A percentile compares a stretch with the other conserved stretches of the same genome.
phyloP scores from a whole-genome alignment of 2,329 filamentous ascomycete genomes.

The Celoporthe dispersa region DNA sequence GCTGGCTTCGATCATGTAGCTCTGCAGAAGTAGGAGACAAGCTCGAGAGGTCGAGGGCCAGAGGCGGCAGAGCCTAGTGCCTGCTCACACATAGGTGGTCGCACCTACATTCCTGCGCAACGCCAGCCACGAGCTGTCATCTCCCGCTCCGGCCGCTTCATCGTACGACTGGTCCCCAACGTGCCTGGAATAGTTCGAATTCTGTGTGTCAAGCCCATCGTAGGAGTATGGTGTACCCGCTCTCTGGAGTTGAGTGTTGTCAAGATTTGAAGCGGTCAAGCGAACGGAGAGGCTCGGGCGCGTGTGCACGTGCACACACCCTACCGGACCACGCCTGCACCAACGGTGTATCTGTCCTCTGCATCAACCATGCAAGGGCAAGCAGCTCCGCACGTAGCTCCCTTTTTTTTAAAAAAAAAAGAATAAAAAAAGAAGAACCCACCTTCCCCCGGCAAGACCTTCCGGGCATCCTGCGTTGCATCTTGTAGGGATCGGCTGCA shows the following conservation, averaged over 20 bases:
- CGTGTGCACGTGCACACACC: background rate
- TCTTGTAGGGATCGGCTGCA: background rate
- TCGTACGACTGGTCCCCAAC: constrained; percentile 24
- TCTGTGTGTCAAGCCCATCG: background rate
- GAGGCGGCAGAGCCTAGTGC: background rate
- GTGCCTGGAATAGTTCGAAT: constrained; percentile 7
- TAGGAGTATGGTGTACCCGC: background rate
- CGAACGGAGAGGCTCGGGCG: background rate
- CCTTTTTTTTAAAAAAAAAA: background rate
- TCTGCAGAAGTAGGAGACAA: constrained; percentile 17
- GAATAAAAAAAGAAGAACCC: background rate
- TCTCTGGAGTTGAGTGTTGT: background rate
- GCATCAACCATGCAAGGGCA: background rate
- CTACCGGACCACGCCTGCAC: background rate
- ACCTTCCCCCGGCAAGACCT: background rate
- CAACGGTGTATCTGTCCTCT: background rate
- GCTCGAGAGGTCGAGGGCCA: constrained; percentile 21
- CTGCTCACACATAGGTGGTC: background rate
- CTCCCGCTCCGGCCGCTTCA: constrained; percentile 19
- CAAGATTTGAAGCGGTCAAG: background rate
- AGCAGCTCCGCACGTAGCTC: constrained; percentile 3
- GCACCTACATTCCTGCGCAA: constrained; percentile 15
- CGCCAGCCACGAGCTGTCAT: constrained; percentile 21
- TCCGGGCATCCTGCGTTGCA: background rate
- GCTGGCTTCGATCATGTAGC: constrained; percentile 22